Evolutionary conservation across 2,329 filamentous ascomycete species (phyloP), one percentile per base, ranked within the genome.

Genomic region (Monosporascus cannonballus): DNA sequence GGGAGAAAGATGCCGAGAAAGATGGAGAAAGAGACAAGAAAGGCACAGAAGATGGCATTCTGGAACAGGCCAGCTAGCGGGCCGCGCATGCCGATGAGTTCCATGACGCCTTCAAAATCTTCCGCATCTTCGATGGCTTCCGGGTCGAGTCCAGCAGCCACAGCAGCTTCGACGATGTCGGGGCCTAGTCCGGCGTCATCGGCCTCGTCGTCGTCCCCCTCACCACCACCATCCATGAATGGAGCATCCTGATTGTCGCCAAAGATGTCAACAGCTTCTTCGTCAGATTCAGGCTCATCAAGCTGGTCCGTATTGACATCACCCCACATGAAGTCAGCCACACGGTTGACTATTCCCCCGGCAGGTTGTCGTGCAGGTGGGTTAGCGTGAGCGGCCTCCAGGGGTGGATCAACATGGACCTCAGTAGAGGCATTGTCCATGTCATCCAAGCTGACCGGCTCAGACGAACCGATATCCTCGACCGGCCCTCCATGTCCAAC

Each of bases 81-180:
- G 0, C 94, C 94, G 64, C 95, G 90, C 88, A 99, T 95, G 38
- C 94, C 94, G 54, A 99, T 87, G 17, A 99, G 81, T 68, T 99
- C 94, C 76, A 99, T 85, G 50, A 99, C 89, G 0, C 94, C 94
- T 67, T 99, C 94, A 17, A 99, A 84, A 65, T 99, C 94, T 70
- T 99, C 94, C 9, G 89, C 89, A 60, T 96, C 88, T 44, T 92
- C 89, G 42, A 90, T 80, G 9, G 85, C 87, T 60, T 89, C 86
- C 51, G 83, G 79, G 51, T 96, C 90, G 37, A 93, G 74, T 8
- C 80, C 87, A 17, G 82, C 84, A 48, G 81, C 83, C 20, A 79
- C 79, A n/a, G 81, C 85, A 45, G 80, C 86, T 50, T 83, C 83
- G 22, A 82, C 75, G 1, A 81, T 80, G 54, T 86, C 84, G 15